A percentile compares a stretch with the other conserved stretches of the same genome.
These are phyloP conservation scores for Apiospora pterosperma DNA, from an alignment of 2,329 filamentous ascomycete species.

Conservation along the genomic window DNA sequence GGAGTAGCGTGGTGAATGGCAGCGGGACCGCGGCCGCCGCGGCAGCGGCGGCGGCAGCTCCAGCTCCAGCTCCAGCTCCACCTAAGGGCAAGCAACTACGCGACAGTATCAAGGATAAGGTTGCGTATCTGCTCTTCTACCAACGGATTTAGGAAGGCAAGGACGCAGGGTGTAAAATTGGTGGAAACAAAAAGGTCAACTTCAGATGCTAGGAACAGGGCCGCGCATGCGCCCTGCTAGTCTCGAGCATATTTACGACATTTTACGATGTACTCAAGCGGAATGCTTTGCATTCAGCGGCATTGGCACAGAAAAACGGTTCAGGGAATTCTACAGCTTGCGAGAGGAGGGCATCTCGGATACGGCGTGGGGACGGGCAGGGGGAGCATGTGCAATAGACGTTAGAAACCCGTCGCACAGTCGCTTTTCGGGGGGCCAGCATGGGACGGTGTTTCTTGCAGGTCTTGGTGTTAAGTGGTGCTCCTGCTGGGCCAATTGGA, in stretches of 20 bases:
- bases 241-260: neutral
- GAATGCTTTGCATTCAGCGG: neutral
- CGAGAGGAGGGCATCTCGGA: neutral
- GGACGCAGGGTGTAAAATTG: neutral
- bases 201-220: neutral
- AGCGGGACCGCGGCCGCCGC: conserved; percentile 49
- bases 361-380: neutral
- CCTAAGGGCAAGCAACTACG: conserved; percentile 55
- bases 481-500: neutral
- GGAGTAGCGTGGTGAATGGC: conserved; percentile 73
- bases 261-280: neutral
- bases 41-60: conserved; percentile 12
- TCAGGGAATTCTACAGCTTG: conserved; percentile 1
- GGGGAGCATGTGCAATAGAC: neutral
- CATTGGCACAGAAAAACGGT: neutral
- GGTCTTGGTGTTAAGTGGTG: neutral
- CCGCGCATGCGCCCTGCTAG: neutral
- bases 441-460: neutral
- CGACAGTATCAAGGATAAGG: conserved; percentile 80
- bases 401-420: neutral
- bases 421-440: neutral
- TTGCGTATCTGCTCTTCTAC: conserved; percentile 96
- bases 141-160: conserved; percentile 57
- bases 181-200: neutral
- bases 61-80: conserved; percentile 36